Evolutionary conservation across 345 rosid genomes (phyloP).

Genomic region (Linum trigynum): DNA sequence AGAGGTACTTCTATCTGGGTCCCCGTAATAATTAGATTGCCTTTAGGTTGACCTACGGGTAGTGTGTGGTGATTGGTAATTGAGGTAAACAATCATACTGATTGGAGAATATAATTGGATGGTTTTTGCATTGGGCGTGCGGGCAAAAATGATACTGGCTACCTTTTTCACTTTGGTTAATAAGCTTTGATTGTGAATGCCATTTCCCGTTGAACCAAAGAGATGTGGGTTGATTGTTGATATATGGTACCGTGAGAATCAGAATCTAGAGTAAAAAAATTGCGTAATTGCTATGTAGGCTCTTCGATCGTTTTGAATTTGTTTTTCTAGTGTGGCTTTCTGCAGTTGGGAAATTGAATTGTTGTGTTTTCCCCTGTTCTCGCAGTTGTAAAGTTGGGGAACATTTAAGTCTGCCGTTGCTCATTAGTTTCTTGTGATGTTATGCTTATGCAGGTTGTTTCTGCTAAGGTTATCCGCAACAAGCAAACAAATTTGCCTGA

Average conservation of each 20-base stretch:
- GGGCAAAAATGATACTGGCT: too few species aligned
- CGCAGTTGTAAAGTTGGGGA: not conserved
- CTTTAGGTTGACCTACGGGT: too few species aligned
- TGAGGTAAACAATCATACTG: too few species aligned
- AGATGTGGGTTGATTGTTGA: not conserved
- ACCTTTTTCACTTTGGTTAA: too few species aligned
- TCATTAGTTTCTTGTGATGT: not conserved
- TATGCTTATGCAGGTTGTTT: slow-evolving; percentile 31
- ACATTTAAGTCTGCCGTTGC: not conserved
- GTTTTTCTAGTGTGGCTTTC: not conserved
- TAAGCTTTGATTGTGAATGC: too few species aligned
- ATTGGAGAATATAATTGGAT: too few species aligned
- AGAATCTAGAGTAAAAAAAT: too few species aligned
- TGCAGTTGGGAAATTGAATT: not conserved
- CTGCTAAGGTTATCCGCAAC: slow-evolving; percentile 86
- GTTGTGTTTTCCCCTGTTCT: too few species aligned
- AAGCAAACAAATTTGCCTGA: slow-evolving; percentile 60
- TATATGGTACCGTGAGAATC: not conserved
- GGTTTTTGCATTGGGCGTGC: too few species aligned
- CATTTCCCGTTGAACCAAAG: too few species aligned
- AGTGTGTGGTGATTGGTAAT: too few species aligned
- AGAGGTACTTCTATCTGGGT: slow-evolving; percentile 37
- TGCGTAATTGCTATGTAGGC: not conserved
- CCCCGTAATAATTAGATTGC: too few species aligned
- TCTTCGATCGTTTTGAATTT: not conserved